Evolutionary conservation across 2,329 filamentous ascomycete species (phyloP), one percentile per base, ranked within the genome.

Genomic region (Whalleya microplaca): DNA sequence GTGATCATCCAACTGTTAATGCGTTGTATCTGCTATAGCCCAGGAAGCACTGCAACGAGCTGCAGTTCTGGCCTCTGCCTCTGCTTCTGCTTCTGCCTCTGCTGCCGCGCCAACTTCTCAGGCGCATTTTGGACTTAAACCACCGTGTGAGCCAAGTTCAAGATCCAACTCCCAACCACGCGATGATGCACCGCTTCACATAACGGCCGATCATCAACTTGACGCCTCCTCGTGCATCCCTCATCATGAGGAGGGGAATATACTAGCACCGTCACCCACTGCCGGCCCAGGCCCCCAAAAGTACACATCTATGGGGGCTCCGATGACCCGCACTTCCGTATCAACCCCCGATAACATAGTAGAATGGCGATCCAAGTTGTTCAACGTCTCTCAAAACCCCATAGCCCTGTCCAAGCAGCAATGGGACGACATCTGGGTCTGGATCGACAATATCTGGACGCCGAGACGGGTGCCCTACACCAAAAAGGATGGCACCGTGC

Each of bases 341-440:
- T 32, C 44, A 16, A 32, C 21, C 6, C 46, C 46, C 21, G 19
- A 46, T 19, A 45, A 55, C 21, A 49, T 55, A 21, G 23, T 45
- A 21, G 50, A 54, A 32, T 54, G 49, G 46, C 50, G 41, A 18
- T 21, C 19, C 2, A 56, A 45, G 23, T 23, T 54, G 2, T 56
- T 56, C 43, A 37, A 53, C 40, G 21, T 59, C 3, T 32, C 41
- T n/a, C 42, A 42, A 19, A 52, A 53, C 21, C 18, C 18, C 1
- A 20, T 41, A 10, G 45, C 42, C 2, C 21, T 52, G 6, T 21
- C 54, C 14, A 51, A 57, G 27, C 42, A 52, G 29, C 48, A 53
- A 14, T 46, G 43, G 47, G 41, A 55, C 23, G 45, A 48, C 6
- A 27, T 51, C 10, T 57, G 57, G 57, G 44, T 51, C n/a, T 55